phyloP scores from a whole-genome alignment of 805 yeast genomes.

The Yamadazyma sp. region DNA sequence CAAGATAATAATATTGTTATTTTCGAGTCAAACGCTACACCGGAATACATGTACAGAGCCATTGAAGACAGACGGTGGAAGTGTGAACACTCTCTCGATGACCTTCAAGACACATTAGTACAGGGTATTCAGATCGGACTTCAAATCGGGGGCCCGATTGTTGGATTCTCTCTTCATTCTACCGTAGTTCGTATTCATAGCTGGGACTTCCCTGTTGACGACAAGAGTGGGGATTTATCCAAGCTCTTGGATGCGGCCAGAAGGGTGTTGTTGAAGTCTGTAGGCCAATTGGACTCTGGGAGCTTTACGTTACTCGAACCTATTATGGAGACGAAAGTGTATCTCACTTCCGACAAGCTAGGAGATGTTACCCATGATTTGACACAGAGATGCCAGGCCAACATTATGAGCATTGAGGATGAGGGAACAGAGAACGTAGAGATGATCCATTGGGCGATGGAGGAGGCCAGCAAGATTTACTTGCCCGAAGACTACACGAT shows the following conservation, averaged over 20 bases:
- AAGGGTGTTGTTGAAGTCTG: slow-evolving; percentile 29
- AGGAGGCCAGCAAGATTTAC: slow-evolving; percentile 61
- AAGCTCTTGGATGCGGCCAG: slow-evolving; percentile 46
- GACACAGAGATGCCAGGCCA: slow-evolving; percentile 74
- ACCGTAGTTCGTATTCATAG: slow-evolving; percentile 51
- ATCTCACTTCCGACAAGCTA: slow-evolving; percentile 65
- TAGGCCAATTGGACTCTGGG: slow-evolving; percentile 20
- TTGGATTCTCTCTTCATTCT: slow-evolving; percentile 60
- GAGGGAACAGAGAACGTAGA: slow-evolving; percentile 42
- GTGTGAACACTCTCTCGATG: slow-evolving; percentile 43
- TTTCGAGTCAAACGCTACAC: slow-evolving; percentile 32
- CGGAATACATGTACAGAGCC: slow-evolving; percentile 23
- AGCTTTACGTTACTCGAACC: slow-evolving; percentile 76
- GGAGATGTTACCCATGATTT: slow-evolving; percentile 87
- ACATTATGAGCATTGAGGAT: slow-evolving; percentile 70
- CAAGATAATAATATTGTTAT: slow-evolving; percentile 50
- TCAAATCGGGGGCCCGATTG: slow-evolving; percentile 65
- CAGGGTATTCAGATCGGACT: slow-evolving; percentile 62
- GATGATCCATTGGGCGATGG: slow-evolving; percentile 46
- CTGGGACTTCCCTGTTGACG: slow-evolving; percentile 58
- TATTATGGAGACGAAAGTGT: slow-evolving; percentile 72
- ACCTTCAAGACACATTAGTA: slow-evolving; percentile 51
- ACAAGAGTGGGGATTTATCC: slow-evolving; percentile 34
- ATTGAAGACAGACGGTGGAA: slow-evolving; percentile 49
- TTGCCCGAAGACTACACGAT: slow-evolving; percentile 77